Evolutionary conservation across 2,329 filamentous ascomycete genomes (phyloP).

Genomic region (Aspergillus ochraceoroseus): DNA sequence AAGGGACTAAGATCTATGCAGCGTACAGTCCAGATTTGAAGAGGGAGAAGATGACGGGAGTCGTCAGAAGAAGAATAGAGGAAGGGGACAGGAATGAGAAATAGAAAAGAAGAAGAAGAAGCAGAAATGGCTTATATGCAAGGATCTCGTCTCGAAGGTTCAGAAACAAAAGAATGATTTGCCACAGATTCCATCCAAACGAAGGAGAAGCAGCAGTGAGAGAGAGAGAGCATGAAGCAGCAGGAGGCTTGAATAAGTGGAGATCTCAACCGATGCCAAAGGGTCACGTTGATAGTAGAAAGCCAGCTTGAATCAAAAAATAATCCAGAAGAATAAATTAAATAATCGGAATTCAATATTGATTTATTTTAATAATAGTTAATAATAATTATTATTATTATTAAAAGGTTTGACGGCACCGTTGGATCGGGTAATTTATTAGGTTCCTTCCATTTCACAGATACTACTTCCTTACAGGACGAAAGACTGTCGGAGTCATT

Average conservation of each 20-base stretch:
- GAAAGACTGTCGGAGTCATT: too few relatives aligned
- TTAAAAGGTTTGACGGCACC: constrained; percentile 1
- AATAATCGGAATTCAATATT: too few relatives aligned
- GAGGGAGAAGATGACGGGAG: too few relatives aligned
- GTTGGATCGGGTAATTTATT: constrained; percentile 21
- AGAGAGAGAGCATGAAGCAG: constrained; percentile 6
- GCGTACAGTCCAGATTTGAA: too few relatives aligned
- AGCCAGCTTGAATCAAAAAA: constrained; percentile 8
- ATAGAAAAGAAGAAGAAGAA: neutral
- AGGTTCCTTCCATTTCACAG: constrained; percentile 2
- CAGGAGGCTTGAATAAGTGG: constrained; percentile 12
- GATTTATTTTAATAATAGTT: constrained; percentile 8
- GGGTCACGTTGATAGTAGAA: constrained; percentile 21
- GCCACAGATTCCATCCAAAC: constrained; percentile 12
- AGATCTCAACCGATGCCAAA: constrained; percentile 15
- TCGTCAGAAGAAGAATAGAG: neutral
- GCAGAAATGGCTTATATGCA: constrained; percentile 15
- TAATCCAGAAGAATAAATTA: constrained; percentile 1
- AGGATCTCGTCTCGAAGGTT: constrained; percentile 14
- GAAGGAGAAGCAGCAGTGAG: constrained; percentile 14
- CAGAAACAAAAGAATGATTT: constrained; percentile 10
- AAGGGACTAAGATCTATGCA: too few relatives aligned
- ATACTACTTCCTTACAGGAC: too few relatives aligned
- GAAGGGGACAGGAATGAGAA: neutral
- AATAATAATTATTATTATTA: constrained; percentile 1